Conservation (phyloP, 306 rosid genomes). For the Vicia faba region DNA sequence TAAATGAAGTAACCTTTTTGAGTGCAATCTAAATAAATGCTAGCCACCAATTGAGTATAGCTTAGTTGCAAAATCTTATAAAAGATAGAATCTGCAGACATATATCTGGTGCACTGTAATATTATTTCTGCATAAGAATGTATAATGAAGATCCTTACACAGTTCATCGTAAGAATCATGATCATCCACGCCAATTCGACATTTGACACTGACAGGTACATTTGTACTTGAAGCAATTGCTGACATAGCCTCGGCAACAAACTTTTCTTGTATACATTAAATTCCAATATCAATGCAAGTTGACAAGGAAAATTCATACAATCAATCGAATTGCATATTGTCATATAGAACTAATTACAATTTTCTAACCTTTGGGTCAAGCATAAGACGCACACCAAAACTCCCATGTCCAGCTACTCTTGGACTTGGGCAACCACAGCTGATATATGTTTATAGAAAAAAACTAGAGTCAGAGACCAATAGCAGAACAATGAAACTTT, state of each 20-base stretch:
- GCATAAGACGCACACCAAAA: constrained; percentile 93
- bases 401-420: constrained; percentile 98
- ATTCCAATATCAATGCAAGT: constrained; percentile 49
- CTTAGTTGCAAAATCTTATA: not conserved
- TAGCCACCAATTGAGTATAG: constrained; percentile 11
- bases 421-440: constrained; percentile 98
- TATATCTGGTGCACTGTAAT: constrained; percentile 8
- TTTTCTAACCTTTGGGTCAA: constrained; percentile 86
- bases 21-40: constrained; percentile 1
- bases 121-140: constrained; percentile 7
- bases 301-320: constrained; percentile 25
- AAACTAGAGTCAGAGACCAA: constrained; percentile 18
- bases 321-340: constrained; percentile 21
- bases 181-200: constrained; percentile 94
- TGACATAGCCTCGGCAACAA: constrained; percentile 96
- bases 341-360: constrained; percentile 26
- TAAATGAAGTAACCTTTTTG: constrained; percentile 18
- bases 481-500: constrained; percentile 17
- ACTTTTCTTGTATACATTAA: constrained; percentile 72
- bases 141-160: constrained; percentile 59
- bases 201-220: constrained; percentile 84
- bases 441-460: constrained; percentile 24
- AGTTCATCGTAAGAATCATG: constrained; percentile 91
- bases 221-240: constrained; percentile 86
- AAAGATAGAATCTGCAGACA: constrained; percentile 11